Evolutionary conservation across 1,284 basidiomycete genomes (phyloP), one percentile per base, ranked within the genome.

Genomic region (Ustilago bromivora): DNA sequence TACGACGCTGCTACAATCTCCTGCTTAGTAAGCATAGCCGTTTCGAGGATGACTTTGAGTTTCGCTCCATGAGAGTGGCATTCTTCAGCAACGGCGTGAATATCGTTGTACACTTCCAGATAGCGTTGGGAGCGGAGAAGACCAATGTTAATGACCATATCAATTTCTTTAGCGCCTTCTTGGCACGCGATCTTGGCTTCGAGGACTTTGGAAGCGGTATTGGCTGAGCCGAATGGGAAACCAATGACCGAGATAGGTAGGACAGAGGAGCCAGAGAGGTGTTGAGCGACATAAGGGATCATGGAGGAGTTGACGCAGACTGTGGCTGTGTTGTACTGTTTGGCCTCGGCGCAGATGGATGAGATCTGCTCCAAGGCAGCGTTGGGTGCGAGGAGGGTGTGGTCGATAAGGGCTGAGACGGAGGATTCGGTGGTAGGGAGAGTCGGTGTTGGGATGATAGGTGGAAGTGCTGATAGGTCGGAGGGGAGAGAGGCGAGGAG

Each of bases 261-360:
- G 31, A 80, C 76, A 23, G 54, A 19, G 19, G 64, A 56, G 41
- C 78, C 78, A 31, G 67, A 35, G 2, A 83, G 69, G 91, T 89
- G 58, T 89, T 86, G 64, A 89, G 89, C 5, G 91, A 94, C 80
- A 83, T 52, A 49, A 15, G 66, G 64, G 38, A 82, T 76, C 76
- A 80, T 72, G 61, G 67, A 70, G 5, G 75, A 76, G 60, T 82
- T 82, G 60, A 83, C 82, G 61, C 82, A 84, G 9, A 84, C 80
- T 3, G 80, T 82, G 6, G 75, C 74, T 2, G 81, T 71, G 28
- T 57, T 55, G 58, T 71, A 70, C 53, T 65, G 61, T 36, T 77
- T 76, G 10, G 81, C 82, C 34, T 80, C 80, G 0, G 53, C 54
- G 57, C 79, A 78, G n/a, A 78, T 61, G 13, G 41, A 64, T 4